A percentile compares a stretch with the other conserved stretches of the same genome.
Evolutionary conservation across 345 rosid genomes (phyloP).

Genomic region (Litchi chinensis): DNA sequence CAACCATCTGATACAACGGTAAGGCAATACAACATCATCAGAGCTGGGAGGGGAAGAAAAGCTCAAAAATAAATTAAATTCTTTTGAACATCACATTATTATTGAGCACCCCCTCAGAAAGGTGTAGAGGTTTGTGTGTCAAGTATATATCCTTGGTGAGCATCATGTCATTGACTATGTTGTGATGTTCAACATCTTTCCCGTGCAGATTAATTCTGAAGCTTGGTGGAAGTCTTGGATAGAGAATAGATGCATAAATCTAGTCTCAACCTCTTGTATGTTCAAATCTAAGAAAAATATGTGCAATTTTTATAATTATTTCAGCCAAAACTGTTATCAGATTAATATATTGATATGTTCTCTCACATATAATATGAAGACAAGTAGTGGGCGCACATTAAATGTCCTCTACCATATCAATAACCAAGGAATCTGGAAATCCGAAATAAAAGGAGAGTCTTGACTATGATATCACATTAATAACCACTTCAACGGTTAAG

Average conservation of each 20-base stretch:
- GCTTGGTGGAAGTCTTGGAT: slow-evolving; percentile 54
- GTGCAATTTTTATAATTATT: too few species aligned
- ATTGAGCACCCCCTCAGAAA: slow-evolving; percentile 29
- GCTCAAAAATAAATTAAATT: background rate
- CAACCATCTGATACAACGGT: slow-evolving; percentile 46
- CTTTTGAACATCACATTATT: slow-evolving; percentile 35
- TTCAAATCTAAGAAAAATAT: too few species aligned
- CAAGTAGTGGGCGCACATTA: too few species aligned
- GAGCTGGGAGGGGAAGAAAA: background rate
- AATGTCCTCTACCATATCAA: too few species aligned
- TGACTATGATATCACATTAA: too few species aligned
- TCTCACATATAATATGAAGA: too few species aligned
- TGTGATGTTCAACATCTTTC: slow-evolving; percentile 58
- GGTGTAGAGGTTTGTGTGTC: slow-evolving; percentile 49
- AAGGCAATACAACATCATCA: background rate
- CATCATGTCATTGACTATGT: slow-evolving; percentile 66
- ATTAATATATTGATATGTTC: too few species aligned
- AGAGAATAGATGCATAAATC: slow-evolving; percentile 86
- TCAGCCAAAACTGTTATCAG: too few species aligned
- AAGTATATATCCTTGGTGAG: slow-evolving; percentile 22
- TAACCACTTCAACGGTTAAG: too few species aligned
- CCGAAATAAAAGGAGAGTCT: too few species aligned
- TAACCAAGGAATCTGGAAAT: too few species aligned
- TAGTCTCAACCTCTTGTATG: slow-evolving; percentile 13
- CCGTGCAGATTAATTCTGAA: slow-evolving; percentile 64